Evolutionary conservation across 345 rosid species (phyloP).

Genomic region (Hibiscus syriacus): DNA sequence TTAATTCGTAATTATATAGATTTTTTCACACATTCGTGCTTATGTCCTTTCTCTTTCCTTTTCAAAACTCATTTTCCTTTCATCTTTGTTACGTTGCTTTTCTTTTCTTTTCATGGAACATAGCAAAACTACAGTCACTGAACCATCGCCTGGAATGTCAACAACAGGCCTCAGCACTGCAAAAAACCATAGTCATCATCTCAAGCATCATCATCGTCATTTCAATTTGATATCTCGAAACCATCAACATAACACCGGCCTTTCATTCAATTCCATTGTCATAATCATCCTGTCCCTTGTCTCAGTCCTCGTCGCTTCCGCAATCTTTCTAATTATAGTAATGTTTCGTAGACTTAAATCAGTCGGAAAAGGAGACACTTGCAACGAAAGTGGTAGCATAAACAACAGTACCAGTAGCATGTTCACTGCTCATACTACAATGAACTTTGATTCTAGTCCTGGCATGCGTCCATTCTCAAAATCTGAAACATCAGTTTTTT

Average conservation of each 20-base stretch:
- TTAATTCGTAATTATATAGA: not conserved
- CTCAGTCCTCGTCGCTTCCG: slow-evolving; percentile 34
- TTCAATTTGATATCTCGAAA: slow-evolving; percentile 12
- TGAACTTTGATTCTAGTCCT: slow-evolving; percentile 51
- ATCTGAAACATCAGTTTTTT: slow-evolving; percentile 17
- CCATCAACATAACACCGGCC: slow-evolving; percentile 17
- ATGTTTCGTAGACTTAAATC: slow-evolving; percentile 46
- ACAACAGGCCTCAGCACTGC: slow-evolving; percentile 1
- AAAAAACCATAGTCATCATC: slow-evolving; percentile 13
- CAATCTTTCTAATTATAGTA: slow-evolving; percentile 33
- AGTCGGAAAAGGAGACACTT: slow-evolving; percentile 18
- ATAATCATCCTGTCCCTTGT: slow-evolving; percentile 33
- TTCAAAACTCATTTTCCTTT: not conserved
- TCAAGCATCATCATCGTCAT: slow-evolving; percentile 6
- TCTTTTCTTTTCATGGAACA: slow-evolving; percentile 28
- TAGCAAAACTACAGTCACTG: slow-evolving; percentile 7
- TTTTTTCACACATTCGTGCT: not conserved
- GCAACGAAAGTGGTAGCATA: slow-evolving; percentile 21
- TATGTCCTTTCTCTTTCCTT: slow-evolving; percentile 6
- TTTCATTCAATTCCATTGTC: slow-evolving; percentile 40
- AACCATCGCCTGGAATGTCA: not conserved
- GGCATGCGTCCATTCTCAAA: slow-evolving; percentile 29
- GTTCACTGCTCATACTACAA: slow-evolving; percentile 33
- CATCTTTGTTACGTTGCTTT: not conserved
- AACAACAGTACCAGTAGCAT: slow-evolving; percentile 19